Base-by-base conservation (phyloP, 2,329 filamentous ascomycete genomes). In the Emmonsiellopsis sp. region DNA sequence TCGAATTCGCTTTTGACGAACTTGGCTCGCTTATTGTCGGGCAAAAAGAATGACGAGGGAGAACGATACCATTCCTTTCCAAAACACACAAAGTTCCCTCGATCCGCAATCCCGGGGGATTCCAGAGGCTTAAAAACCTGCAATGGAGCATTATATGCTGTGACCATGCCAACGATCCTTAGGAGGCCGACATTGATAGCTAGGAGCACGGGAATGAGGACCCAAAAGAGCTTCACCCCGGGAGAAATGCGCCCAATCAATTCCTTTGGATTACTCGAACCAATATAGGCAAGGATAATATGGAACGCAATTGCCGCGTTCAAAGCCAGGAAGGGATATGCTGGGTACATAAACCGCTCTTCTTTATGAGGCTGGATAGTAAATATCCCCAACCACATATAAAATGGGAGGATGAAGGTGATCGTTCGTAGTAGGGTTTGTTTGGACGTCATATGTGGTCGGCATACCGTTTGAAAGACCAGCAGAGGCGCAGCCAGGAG, bases 31-130 rank as follows among this genome's bases (percentile, higher is more conserved):
- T 93, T 87, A 49, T 82, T 80, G n/a, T 84, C 76, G 0, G 93
- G 92, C 2, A 98, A 76, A 66, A 93, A 90, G 73, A 90, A 97
- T 0, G 91, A 94, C 0, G 87, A 92, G 1, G 93, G 92, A 66
- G 96, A 97, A 37, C 93, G 87, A 69, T 98, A 96, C 93, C 93
- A 98, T 67, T 98, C 93, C 67, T 97, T 98, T 32, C 88, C 90
- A 40, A 95, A 81, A 68, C 93, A 98, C 2, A 98, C 82, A 14
- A 77, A 83, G 57, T 88, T 85, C 13, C 84, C 87, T 2, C 73
- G 67, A 0, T 73, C 69, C 2, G 82, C 79, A 5, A 87, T 61
- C 1, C 74, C 78, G 7, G 73, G 63, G 11, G 76, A 63, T 44
- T 74, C 72, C 17, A 76, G 63, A 1, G 73, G 67, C 11, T 71